Conservation (phyloP, 78 protist species). For the Emiliania huxleyi region DNA sequence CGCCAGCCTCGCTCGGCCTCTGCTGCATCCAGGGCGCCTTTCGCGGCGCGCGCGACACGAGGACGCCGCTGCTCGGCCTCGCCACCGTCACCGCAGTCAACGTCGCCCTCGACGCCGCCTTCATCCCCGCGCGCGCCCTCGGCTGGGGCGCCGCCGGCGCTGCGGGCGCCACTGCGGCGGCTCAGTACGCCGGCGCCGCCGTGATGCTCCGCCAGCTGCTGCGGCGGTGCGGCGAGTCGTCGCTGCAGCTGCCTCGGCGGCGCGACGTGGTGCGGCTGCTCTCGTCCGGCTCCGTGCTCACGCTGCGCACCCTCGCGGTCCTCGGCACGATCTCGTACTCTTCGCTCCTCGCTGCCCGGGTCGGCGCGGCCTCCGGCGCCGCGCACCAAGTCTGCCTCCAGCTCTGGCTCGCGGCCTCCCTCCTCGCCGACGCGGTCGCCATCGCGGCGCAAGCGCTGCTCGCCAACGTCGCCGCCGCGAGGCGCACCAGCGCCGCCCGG, state of each 20-base stretch:
- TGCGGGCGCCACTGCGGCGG: not conserved
- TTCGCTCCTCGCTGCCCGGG: not conserved
- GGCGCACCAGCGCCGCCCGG: not conserved
- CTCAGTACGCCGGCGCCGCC: not conserved
- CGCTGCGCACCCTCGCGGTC: not conserved
- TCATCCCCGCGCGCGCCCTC: not conserved
- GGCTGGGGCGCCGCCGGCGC: constrained; percentile 21
- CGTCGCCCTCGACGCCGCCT: not conserved
- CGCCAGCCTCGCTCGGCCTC: not conserved
- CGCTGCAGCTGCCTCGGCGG: not conserved
- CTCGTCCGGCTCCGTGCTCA: not conserved
- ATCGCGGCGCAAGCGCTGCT: not conserved
- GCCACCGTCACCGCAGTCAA: not conserved
- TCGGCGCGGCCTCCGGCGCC: not conserved
- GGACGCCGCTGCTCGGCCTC: not conserved
- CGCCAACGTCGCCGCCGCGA: not conserved
- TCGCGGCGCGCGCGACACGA: constrained; percentile 20
- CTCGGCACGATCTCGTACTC: not conserved
- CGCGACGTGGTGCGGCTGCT: not conserved
- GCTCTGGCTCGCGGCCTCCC: not conserved
- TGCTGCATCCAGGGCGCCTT: not conserved
- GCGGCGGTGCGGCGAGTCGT: not conserved
- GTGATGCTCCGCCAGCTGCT: not conserved
- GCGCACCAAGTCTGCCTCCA: not conserved
- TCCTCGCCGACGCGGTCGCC: constrained; percentile 10